Base-by-base conservation (phyloP, 345 rosid species). In the Rubroshorea leprosula region DNA sequence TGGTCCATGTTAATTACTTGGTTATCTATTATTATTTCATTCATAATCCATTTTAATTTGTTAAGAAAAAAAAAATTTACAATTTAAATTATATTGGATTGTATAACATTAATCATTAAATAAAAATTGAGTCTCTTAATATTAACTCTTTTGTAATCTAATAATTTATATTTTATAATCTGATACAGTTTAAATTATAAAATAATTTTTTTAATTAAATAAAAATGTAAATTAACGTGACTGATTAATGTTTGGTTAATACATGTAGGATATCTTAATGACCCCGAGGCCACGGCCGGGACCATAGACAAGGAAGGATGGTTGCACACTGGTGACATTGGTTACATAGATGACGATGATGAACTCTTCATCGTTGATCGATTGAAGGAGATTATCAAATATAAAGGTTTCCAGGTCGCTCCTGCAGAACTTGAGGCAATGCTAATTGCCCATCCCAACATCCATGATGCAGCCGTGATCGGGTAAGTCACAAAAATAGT, bases 391-490 rank as follows among this genome's bases (percentile, higher is more conserved):
- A 43, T 87, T 45, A 87, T 87, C 65, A 87, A 87, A 48, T 80
- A 74, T 74, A 87, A 84, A 52, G 91, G 91, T 2, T 87, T 74
- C 31, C 87, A 83, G 56, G 91, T 87, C n/a, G 86, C 88, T 44
- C 90, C 90, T 0, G 95, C 95, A 8, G 95, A 86, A 64, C 90
- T 83, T 25, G 95, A 84, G 64, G 78, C 80, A 6, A 57, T 86
- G 79, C 76, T 86, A 39, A 60, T 79, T 14, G 52, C 77, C 6
- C 86, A 82, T 64, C 81, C 79, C 19, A n/a, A 19, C 3, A 76
- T 84, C n/a, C 41, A 55, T 1, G 90, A 87, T 62, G 86, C 78
- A 0, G 95, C 83, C 0, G 85, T 84, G 5, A 78, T 87, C 0
- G 78, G 67, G 95, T 86, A 78, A 79, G 95, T 54, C 13, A 41